Conservation (phyloP, 2,329 filamentous ascomycete species). For the Trichocomaceae sp. region DNA sequence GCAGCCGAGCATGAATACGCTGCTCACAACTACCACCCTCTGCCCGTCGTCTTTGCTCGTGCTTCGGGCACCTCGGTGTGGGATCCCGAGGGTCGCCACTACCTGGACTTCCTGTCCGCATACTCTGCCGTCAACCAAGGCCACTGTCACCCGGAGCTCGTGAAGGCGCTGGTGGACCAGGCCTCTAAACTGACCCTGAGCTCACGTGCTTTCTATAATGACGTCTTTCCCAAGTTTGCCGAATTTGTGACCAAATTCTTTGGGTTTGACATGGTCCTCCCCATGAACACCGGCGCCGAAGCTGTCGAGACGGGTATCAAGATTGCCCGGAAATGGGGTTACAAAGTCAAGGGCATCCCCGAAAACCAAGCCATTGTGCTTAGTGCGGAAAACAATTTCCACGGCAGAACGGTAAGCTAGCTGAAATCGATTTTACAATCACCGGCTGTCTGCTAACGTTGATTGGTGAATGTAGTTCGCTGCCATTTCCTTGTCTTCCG, state of each 20-base stretch:
- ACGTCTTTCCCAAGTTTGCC: conserved; percentile 93
- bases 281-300: conserved; percentile 97
- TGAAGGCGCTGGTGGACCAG: conserved; percentile 84
- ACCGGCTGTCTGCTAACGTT: neutral
- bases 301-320: conserved; percentile 95
- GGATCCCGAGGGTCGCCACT: conserved; percentile 93
- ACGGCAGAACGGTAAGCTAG: conserved; percentile 75
- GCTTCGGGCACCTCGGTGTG: conserved; percentile 84
- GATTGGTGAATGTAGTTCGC: conserved; percentile 59
- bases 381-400: conserved; percentile 85
- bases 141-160: conserved; percentile 92
- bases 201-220: conserved; percentile 94
- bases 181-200: conserved; percentile 83
- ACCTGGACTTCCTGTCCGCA: conserved; percentile 95
- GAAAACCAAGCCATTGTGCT: conserved; percentile 78
- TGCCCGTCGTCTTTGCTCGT: conserved; percentile 85
- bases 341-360: conserved; percentile 88
- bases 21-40: conserved; percentile 97
- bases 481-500: conserved; percentile 89
- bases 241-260: conserved; percentile 85
- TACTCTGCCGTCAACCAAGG: conserved; percentile 98
- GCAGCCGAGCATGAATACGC: conserved; percentile 73
- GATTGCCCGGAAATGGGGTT: conserved; percentile 94
- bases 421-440: neutral
- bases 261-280: conserved; percentile 94